Percentiles rank a stretch among this genome's conserved stretches.
Evolutionary conservation across 176 grass and related monocot species (phyloP).

Genomic region (Zizania latifolia): DNA sequence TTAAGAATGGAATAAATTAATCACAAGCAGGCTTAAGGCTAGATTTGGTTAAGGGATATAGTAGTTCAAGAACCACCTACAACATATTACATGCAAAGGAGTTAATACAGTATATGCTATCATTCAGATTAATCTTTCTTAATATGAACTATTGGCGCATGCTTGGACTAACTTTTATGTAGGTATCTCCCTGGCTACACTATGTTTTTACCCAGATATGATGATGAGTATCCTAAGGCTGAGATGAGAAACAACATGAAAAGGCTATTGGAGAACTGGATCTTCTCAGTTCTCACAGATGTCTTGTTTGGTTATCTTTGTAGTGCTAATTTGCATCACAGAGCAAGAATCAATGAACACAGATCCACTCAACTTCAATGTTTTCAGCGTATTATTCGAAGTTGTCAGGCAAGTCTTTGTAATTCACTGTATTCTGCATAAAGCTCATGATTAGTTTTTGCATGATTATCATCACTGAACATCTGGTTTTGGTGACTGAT

Average conservation of each 20-base stretch:
- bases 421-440: neutral
- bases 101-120: neutral
- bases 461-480: neutral
- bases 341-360: constrained; percentile 36
- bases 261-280: constrained; percentile 38
- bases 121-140: neutral
- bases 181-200: constrained; percentile 69
- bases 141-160: neutral
- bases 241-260: constrained; percentile 35
- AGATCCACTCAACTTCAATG: constrained; percentile 71
- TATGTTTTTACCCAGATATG: constrained; percentile 33
- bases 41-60: neutral
- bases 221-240: neutral
- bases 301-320: constrained; percentile 52
- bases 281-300: constrained; percentile 70
- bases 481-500: neutral
- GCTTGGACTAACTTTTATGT: constrained; percentile 3
- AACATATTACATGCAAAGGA: neutral
- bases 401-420: constrained; percentile 47
- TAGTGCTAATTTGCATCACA: constrained; percentile 57
- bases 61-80: neutral
- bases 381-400: constrained; percentile 82
- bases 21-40: neutral
- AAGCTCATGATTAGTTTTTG: neutral
- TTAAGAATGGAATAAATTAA: neutral